These are phyloP conservation scores for Monosporascus sp. DNA, from an alignment of 2,329 filamentous ascomycete genomes.

Conservation along the genomic window DNA sequence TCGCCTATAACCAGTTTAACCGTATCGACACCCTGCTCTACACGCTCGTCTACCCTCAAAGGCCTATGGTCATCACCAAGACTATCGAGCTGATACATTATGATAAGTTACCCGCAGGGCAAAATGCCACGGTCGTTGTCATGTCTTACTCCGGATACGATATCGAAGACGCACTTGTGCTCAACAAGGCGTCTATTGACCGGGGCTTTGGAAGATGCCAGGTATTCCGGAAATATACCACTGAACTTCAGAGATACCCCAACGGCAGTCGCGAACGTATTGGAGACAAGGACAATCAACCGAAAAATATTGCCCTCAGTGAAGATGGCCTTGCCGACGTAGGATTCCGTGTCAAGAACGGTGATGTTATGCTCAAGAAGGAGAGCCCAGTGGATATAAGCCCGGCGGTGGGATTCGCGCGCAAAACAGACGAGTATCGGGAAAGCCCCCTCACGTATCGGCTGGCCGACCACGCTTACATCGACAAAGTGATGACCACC, in stretches of 20 bases:
- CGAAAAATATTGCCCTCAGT: constrained; percentile 68
- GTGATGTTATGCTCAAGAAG: constrained; percentile 89
- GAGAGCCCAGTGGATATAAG: constrained; percentile 74
- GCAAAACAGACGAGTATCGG: constrained; percentile 57
- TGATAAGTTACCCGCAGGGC: constrained; percentile 92
- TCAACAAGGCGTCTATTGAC: constrained; percentile 95
- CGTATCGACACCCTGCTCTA: constrained; percentile 95
- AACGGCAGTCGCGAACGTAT: constrained; percentile 70
- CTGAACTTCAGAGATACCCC: constrained; percentile 81
- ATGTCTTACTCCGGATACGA: constrained; percentile 99
- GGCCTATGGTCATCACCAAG: constrained; percentile 94
- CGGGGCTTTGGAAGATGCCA: constrained; percentile 95
- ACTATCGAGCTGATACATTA: constrained; percentile 97
- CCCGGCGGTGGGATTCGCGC: constrained; percentile 65
- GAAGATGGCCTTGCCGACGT: constrained; percentile 85
- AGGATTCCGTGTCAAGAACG: constrained; percentile 69
- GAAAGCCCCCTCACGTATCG: constrained; percentile 73
- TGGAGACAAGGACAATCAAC: constrained; percentile 57
- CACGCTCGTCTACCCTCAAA: constrained; percentile 94
- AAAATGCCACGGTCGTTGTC: constrained; percentile 95
- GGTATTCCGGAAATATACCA: constrained; percentile 92
- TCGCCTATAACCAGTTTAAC: constrained; percentile 96
- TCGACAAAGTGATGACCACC: constrained; percentile 95
- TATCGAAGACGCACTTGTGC: constrained; percentile 94
- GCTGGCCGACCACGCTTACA: constrained; percentile 77